Percentiles rank a stretch among this genome's conserved stretches.
phyloP scores from a whole-genome alignment of 495 filamentous ascomycete genomes.

The Trichocladium uniseriatum region DNA sequence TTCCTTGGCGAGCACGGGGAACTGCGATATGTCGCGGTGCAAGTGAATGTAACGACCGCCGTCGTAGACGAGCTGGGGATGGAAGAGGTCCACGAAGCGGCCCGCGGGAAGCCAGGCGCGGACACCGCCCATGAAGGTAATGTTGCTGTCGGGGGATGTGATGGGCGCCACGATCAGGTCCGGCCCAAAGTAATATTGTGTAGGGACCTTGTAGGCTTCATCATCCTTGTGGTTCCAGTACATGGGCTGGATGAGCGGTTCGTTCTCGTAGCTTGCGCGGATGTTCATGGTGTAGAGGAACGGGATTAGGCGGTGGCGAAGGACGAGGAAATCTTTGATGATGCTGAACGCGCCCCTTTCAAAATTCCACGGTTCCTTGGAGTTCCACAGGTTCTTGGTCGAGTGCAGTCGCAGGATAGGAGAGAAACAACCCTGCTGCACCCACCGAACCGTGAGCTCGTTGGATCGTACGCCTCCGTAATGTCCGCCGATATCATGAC shows the following conservation, averaged over 20 bases:
- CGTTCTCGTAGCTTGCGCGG: constrained; percentile 29
- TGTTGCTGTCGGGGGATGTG: constrained; percentile 32
- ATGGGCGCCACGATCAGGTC: constrained; percentile 46
- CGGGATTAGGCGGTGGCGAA: constrained; percentile 47
- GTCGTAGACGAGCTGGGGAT: constrained; percentile 40
- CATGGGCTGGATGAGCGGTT: constrained; percentile 48
- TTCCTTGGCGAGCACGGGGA: constrained; percentile 45
- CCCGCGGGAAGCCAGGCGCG: constrained; percentile 43
- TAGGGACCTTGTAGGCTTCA: constrained; percentile 42
- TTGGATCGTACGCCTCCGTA: constrained; percentile 41
- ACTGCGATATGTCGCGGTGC: constrained; percentile 32
- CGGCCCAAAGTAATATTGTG: constrained; percentile 47
- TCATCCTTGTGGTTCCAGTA: constrained; percentile 48
- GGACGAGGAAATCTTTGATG: constrained; percentile 39
- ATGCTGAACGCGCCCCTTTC: constrained; percentile 27
- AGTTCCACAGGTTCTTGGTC: constrained; percentile 40
- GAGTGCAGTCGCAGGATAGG: constrained; percentile 52
- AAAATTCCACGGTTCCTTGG: constrained; percentile 51
- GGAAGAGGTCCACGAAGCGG: constrained; percentile 44
- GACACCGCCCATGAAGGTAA: constrained; percentile 31
- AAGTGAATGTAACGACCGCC: constrained; percentile 39
- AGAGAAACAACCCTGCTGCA: constrained; percentile 49
- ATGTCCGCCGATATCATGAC: constrained; percentile 55
- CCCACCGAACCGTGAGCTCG: constrained; percentile 48
- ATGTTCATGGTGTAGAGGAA: constrained; percentile 51